Evolutionary conservation across 2,329 filamentous ascomycete species (phyloP).

Genomic region (Pestalotiopsis sp.): DNA sequence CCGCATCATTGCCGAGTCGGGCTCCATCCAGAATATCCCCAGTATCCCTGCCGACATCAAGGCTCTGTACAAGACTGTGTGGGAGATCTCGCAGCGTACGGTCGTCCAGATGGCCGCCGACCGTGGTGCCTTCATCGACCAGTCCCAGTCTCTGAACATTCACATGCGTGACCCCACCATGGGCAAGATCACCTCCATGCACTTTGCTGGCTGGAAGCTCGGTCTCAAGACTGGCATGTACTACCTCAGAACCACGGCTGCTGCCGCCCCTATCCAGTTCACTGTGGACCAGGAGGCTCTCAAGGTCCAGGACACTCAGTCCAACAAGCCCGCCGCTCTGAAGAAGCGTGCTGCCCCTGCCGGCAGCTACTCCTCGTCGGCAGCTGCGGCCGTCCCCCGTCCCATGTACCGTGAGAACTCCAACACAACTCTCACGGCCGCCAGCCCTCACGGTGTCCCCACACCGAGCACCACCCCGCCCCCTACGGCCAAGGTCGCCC

Average conservation of each 20-base stretch:
- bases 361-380: slow-evolving; percentile 58
- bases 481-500: slow-evolving; percentile 47
- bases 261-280: slow-evolving; percentile 96
- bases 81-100: slow-evolving; percentile 96
- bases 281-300: slow-evolving; percentile 97
- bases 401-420: slow-evolving; percentile 52
- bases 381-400: slow-evolving; percentile 57
- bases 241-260: slow-evolving; percentile 97
- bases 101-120: slow-evolving; percentile 98
- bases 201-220: slow-evolving; percentile 98
- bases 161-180: slow-evolving; percentile 99
- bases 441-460: slow-evolving; percentile 63
- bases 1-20: slow-evolving; percentile 96
- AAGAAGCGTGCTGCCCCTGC: slow-evolving; percentile 72
- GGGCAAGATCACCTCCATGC: slow-evolving; percentile 99
- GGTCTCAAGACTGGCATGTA: slow-evolving; percentile 99
- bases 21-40: slow-evolving; percentile 94
- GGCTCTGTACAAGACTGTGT: slow-evolving; percentile 98
- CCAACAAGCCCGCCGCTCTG: slow-evolving; percentile 61
- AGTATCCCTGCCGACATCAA: slow-evolving; percentile 97
- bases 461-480: slow-evolving; percentile 71
- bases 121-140: slow-evolving; percentile 97
- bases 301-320: slow-evolving; percentile 80
- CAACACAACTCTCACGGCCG: slow-evolving; percentile 33
- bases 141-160: slow-evolving; percentile 98